A percentile compares a stretch with the other conserved stretches of the same genome.
Conservation (phyloP, 257 asterid genomes). For the Buddleja alternifolia region DNA sequence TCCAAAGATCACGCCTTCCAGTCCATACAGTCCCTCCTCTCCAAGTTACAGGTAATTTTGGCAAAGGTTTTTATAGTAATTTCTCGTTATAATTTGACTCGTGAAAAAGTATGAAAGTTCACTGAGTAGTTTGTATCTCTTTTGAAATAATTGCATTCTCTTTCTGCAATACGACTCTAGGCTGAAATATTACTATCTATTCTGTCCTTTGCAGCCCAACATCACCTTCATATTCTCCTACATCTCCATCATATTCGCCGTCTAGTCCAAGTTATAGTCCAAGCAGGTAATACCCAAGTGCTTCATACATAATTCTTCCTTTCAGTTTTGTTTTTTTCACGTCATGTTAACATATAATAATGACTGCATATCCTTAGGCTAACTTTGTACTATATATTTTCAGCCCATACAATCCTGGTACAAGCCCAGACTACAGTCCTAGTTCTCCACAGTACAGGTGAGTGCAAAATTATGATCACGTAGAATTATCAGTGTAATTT, state of each 20-base stretch:
- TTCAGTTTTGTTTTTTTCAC: neutral
- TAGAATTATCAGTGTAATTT: neutral
- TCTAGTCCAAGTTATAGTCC: slow-evolving; percentile 97
- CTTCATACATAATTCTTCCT: neutral
- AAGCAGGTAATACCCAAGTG: slow-evolving; percentile 64
- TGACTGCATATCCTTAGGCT: neutral
- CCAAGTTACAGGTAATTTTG: slow-evolving; percentile 87
- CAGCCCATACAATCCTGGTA: slow-evolving; percentile 77
- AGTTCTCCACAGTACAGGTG: slow-evolving; percentile 94
- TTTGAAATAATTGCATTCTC: neutral
- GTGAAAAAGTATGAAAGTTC: neutral
- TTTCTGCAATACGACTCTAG: neutral
- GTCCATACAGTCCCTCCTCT: slow-evolving; percentile 96
- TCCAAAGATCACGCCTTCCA: slow-evolving; percentile 83
- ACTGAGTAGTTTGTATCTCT: neutral
- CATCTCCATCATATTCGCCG: slow-evolving; percentile 93
- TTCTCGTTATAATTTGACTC: slow-evolving; percentile 17
- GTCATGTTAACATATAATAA: neutral
- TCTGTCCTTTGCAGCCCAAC: slow-evolving; percentile 80
- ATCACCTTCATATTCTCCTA: slow-evolving; percentile 92
- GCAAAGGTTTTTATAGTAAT: neutral
- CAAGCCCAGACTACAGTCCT: slow-evolving; percentile 82
- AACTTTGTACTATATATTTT: slow-evolving; percentile 25
- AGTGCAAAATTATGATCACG: slow-evolving; percentile 18
- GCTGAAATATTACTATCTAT: slow-evolving; percentile 23